A percentile compares a stretch with the other conserved stretches of the same genome.
phyloP scores from a whole-genome alignment of 257 asterid species.

The Solanum pinnatisectum region DNA sequence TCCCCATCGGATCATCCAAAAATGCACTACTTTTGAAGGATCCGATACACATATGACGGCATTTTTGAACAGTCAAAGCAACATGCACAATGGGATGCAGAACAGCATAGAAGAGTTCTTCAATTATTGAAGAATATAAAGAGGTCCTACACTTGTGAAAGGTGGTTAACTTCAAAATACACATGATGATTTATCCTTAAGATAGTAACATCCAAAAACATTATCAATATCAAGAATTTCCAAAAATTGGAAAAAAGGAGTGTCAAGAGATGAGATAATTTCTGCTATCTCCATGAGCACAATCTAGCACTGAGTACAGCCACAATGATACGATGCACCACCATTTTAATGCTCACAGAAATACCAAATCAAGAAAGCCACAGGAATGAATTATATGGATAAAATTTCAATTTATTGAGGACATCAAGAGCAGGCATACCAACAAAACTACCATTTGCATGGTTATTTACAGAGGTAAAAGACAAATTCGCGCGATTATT shows the following conservation, averaged over 20 bases:
- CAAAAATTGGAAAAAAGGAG: not conserved
- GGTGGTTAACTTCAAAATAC: not conserved
- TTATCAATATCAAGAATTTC: not conserved
- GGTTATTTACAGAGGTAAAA: slow-evolving; percentile 4
- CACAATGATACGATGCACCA: not conserved
- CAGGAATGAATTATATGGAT: not conserved
- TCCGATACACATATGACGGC: not conserved
- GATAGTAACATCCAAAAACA: not conserved
- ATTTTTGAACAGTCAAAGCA: not conserved
- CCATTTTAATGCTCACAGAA: not conserved
- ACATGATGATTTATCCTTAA: not conserved
- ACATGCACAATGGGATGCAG: not conserved
- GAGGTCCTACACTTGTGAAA: not conserved
- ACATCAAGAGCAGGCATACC: not conserved
- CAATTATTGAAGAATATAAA: not conserved
- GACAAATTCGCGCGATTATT: not conserved
- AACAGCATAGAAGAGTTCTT: not conserved
- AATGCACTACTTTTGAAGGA: not conserved
- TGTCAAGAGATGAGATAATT: not conserved
- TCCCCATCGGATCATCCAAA: not conserved
- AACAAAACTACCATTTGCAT: not conserved
- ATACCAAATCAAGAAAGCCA: not conserved
- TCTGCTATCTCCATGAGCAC: not conserved
- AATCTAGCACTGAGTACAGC: not conserved
- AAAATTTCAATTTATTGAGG: not conserved